Evolutionary conservation across 352 stramenopile genomes (phyloP).

Genomic region (Globisporangium viniferum): DNA sequence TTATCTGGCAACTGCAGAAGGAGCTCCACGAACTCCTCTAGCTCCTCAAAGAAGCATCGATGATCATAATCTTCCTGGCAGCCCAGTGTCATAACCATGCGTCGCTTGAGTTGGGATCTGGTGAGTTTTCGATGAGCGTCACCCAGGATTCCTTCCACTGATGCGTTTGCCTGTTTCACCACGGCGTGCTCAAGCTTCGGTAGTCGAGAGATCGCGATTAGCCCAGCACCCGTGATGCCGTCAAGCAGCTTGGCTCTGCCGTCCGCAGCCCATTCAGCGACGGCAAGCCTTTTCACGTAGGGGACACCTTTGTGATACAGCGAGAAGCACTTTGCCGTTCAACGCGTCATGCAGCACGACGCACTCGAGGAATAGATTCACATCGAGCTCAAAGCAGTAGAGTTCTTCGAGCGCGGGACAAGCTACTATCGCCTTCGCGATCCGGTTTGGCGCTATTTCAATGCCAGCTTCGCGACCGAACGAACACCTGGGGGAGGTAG

Average conservation of each 20-base stretch:
- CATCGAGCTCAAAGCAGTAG: neutral
- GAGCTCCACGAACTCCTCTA: neutral
- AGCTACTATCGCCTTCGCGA: neutral
- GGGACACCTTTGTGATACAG: neutral
- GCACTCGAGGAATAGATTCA: too few species aligned
- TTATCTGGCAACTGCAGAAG: neutral
- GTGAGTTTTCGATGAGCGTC: neutral
- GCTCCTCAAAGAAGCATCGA: neutral
- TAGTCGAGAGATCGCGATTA: neutral
- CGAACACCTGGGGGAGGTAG: too few species aligned
- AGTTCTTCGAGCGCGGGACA: slow-evolving; percentile 2
- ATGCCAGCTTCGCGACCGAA: neutral
- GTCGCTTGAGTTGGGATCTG: neutral
- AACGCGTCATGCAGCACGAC: neutral
- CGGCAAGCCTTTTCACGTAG: neutral
- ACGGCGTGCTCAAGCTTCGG: neutral
- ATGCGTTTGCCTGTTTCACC: neutral
- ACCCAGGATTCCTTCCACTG: neutral
- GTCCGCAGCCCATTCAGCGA: neutral
- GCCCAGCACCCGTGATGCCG: neutral
- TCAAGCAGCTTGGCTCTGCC: neutral
- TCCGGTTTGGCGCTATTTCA: neutral
- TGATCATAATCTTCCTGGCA: neutral
- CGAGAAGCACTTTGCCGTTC: neutral
- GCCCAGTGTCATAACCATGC: neutral